A percentile compares a stretch with the other conserved stretches of the same genome.
Conservation (phyloP, 345 rosid genomes). For the Eucalyptus pauciflora region DNA sequence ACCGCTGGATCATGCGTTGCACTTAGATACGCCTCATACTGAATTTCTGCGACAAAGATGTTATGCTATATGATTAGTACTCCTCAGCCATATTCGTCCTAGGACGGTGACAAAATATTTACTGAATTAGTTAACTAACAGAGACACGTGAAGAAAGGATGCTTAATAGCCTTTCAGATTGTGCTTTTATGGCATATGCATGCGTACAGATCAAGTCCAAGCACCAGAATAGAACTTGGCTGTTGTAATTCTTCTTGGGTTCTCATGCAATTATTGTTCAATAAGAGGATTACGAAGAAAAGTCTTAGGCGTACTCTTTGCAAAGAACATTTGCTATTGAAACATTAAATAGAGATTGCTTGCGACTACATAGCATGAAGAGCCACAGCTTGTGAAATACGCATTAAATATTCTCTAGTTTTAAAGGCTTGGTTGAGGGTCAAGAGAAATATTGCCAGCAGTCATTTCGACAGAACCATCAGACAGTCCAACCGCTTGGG, state of each 20-base stretch:
- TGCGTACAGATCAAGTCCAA: neutral
- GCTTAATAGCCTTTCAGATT: neutral
- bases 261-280: neutral
- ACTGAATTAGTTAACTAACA: neutral
- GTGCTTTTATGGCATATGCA: neutral
- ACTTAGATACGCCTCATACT: neutral
- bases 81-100: neutral
- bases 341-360: neutral
- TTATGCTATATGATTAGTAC: neutral
- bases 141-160: neutral
- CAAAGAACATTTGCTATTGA: neutral
- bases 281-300: neutral
- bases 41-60: neutral
- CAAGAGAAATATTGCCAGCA: neutral
- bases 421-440: neutral
- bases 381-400: neutral
- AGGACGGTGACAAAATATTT: neutral
- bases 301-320: neutral
- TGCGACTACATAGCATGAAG: neutral
- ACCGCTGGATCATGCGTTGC: neutral
- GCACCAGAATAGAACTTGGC: neutral
- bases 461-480: neutral
- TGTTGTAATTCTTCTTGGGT: neutral
- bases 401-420: neutral
- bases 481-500: neutral